Evolutionary conservation across 1,284 basidiomycete genomes (phyloP).

Genomic region (Fomitopsis betulina): DNA sequence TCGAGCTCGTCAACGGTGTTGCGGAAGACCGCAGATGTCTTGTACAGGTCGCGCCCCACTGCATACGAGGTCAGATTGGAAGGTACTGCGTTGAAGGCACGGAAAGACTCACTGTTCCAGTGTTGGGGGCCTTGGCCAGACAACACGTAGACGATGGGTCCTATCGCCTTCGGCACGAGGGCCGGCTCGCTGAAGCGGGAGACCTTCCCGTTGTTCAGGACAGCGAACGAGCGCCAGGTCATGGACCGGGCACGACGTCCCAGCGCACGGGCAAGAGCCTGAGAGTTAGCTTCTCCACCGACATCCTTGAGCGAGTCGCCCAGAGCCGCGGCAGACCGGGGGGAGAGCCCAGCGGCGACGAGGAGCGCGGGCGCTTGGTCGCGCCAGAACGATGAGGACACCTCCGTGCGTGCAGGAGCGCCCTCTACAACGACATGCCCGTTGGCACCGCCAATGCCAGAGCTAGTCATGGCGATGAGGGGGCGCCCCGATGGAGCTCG

Average conservation of each 20-base stretch:
- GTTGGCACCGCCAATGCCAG: conserved; percentile 41
- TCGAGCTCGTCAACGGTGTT: conserved; percentile 33
- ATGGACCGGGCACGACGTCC: conserved; percentile 28
- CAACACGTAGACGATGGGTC: conserved; percentile 28
- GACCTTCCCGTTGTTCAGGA: conserved; percentile 1
- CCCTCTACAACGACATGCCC: conserved; percentile 36
- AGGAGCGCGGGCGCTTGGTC: conserved; percentile 22
- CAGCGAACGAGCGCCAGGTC: conserved; percentile 30
- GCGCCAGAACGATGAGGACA: conserved; percentile 2
- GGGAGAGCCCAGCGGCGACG: conserved; percentile 31
- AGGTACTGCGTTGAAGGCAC: too few relatives aligned
- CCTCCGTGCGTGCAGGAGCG: conserved; percentile 17
- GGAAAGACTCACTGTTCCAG: conserved; percentile 4
- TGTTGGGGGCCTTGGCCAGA: conserved; percentile 10
- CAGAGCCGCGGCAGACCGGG: conserved; percentile 22
- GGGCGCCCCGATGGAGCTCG: conserved; percentile 22
- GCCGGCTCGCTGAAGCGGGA: conserved; percentile 20
- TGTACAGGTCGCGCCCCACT: conserved; percentile 40
- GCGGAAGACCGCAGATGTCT: conserved; percentile 31
- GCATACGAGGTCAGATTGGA: not conserved
- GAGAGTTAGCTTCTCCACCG: conserved; percentile 23
- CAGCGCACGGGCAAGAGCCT: conserved; percentile 8
- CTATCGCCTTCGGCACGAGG: conserved; percentile 21
- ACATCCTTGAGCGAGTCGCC: conserved; percentile 11
- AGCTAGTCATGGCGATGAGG: conserved; percentile 37